Base-by-base conservation (phyloP, 495 filamentous ascomycete species). In the Penicillium lividum region DNA sequence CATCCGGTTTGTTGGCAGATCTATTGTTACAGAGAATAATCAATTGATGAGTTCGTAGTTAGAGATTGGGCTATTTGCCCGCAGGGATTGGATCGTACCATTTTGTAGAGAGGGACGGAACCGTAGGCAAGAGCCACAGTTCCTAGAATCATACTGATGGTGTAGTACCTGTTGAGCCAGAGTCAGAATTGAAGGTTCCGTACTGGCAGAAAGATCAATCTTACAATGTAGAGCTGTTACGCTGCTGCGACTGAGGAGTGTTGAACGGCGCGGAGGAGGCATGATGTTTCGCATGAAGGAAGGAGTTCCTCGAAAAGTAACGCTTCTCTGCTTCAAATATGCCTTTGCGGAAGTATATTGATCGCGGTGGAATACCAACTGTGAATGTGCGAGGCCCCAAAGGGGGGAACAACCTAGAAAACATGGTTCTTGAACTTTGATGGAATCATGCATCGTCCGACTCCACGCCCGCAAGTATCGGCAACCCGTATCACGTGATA, bases 1-100 rank as follows among this genome's bases (percentile, higher is more conserved):
- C 89, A 99, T 65, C 94, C 94, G 3, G 91, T 98, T 40, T 93
- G 93, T 71, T 95, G 90, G 77, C 94, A 99, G 66, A 99, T 96
- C 89, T 96, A 34, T 48, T 38, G 27, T 61, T 13, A 57, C 61
- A 27, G 56, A 43, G 36, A 45, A 3, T 6, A 51, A 44, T 56
- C 56, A 47, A 18, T 54, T 48, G 29, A 18, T 11, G 3, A 7
- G 18, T 25, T 50, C 28, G 1, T 8, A 7, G 6, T 28, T 33
- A 4, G 8, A n/a, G 30, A 31, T 31, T 15, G 18, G 16, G 6
- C 29, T 7, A 11, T 13, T 52, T 27, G 25, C 16, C 6, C 10
- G 30, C 8, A 34, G n/a, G 3, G 18, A 5, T 36, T 22, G 13
- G 30, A 36, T 33, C 54, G 18, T 49, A 95, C 92, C 91, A 96